Evolutionary conservation across 2,329 filamentous ascomycete genomes (phyloP).

Genomic region (Chaetoscypha palmicola): DNA sequence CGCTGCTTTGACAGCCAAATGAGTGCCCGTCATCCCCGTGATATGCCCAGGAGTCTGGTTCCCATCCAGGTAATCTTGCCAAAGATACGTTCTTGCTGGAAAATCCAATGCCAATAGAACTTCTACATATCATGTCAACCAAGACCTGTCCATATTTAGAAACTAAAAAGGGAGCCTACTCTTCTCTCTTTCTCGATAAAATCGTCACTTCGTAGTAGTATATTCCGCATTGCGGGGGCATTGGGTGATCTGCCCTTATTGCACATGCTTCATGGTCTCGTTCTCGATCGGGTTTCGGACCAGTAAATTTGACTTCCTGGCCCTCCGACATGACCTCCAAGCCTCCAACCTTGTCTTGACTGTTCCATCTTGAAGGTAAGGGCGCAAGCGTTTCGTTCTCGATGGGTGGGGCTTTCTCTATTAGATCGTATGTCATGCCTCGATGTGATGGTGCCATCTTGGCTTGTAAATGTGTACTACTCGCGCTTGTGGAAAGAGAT

Average conservation of each 20-base stretch:
- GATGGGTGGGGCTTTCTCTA: constrained; percentile 61
- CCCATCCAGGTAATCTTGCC: constrained; percentile 57
- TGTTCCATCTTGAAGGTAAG: constrained; percentile 78
- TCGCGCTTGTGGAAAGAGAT: constrained; percentile 48
- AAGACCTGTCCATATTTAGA: neutral
- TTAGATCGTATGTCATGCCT: constrained; percentile 75
- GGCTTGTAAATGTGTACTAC: constrained; percentile 44
- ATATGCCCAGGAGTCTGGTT: constrained; percentile 61
- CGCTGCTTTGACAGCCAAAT: constrained; percentile 49
- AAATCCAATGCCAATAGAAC: constrained; percentile 58
- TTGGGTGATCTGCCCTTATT: constrained; percentile 75
- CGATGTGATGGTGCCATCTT: constrained; percentile 60
- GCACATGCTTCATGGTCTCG: constrained; percentile 70
- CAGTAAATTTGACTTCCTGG: constrained; percentile 58
- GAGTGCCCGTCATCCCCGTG: constrained; percentile 61
- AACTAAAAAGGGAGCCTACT: constrained; percentile 38
- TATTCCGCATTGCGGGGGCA: constrained; percentile 84
- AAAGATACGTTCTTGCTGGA: constrained; percentile 46
- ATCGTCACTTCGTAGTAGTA: constrained; percentile 84
- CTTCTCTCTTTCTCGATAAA: constrained; percentile 59
- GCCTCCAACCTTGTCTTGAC: constrained; percentile 63
- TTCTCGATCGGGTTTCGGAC: constrained; percentile 40
- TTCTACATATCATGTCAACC: constrained; percentile 34
- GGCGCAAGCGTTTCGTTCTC: constrained; percentile 59
- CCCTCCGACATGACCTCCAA: constrained; percentile 72